Conservation (phyloP, 345 rosid species). For the Clarkia xantiana region DNA sequence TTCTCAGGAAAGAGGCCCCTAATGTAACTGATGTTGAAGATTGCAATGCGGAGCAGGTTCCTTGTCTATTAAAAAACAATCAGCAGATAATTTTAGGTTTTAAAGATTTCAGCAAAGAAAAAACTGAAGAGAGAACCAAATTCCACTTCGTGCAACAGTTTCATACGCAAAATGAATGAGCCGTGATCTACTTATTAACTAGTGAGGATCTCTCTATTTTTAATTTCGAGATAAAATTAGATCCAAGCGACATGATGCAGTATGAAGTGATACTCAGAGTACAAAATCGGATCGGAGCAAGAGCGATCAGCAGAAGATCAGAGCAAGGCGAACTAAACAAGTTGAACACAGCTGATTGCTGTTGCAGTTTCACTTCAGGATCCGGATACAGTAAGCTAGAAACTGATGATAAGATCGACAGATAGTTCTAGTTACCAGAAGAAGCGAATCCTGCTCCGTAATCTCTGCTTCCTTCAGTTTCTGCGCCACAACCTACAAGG, state of each 20-base stretch:
- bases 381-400: no score
- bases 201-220: no score
- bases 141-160: no score
- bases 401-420: not conserved
- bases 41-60: slow-evolving; percentile 85
- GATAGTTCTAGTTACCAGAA: slow-evolving; percentile 39
- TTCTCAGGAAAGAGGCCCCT: slow-evolving; percentile 95
- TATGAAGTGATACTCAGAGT: no score
- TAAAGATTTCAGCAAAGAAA: not conserved
- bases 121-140: not conserved
- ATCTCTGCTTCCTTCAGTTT: slow-evolving; percentile 85
- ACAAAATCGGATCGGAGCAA: not conserved
- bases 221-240: no score
- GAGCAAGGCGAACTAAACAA: not conserved
- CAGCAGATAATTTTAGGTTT: slow-evolving; percentile 5
- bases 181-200: no score
- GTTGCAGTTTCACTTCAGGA: not conserved
- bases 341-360: no score
- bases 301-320: not conserved
- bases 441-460: slow-evolving; percentile 97
- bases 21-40: slow-evolving; percentile 90
- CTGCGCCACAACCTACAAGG: slow-evolving; percentile 64
- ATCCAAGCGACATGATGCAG: no score
- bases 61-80: slow-evolving; percentile 40
- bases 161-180: no score